Percentiles rank a stretch among this genome's conserved stretches.
Conservation (phyloP, 306 rosid genomes). For the Myrica gale region DNA sequence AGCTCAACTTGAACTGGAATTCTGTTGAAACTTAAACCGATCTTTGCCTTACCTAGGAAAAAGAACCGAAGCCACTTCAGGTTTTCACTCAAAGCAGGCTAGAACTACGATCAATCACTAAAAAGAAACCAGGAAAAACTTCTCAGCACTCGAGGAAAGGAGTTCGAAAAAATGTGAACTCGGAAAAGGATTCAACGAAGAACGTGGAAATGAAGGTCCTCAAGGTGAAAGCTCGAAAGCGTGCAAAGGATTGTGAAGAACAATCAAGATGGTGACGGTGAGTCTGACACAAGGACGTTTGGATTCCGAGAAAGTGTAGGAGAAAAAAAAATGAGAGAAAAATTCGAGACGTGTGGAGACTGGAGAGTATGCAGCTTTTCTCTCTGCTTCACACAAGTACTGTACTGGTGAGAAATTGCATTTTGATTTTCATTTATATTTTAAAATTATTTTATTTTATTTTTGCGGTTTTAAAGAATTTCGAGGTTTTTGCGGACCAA, state of each 20-base stretch:
- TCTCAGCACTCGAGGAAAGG: slow-evolving; percentile 7
- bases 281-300: slow-evolving; percentile 37
- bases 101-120: slow-evolving; percentile 21
- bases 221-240: slow-evolving; percentile 25
- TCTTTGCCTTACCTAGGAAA: slow-evolving; percentile 50
- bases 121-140: slow-evolving; percentile 8
- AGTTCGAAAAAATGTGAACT: slow-evolving; percentile 22
- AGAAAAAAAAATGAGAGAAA: slow-evolving; percentile 34
- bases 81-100: slow-evolving; percentile 17
- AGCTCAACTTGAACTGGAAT: not conserved
- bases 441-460: slow-evolving; percentile 12
- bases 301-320: slow-evolving; percentile 46
- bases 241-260: slow-evolving; percentile 10
- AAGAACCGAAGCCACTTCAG: slow-evolving; percentile 12
- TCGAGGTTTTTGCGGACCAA: slow-evolving; percentile 51
- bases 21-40: slow-evolving; percentile 22
- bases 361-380: slow-evolving; percentile 58
- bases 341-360: slow-evolving; percentile 45
- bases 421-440: slow-evolving; percentile 2
- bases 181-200: slow-evolving; percentile 30
- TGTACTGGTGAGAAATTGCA: not conserved
- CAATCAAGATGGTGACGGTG: slow-evolving; percentile 22
- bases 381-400: slow-evolving; percentile 20
- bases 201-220: slow-evolving; percentile 30
- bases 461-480: slow-evolving; percentile 31